Evolutionary conservation across 1,284 basidiomycete genomes (phyloP).

Genomic region (Moniliophthora roreri): DNA sequence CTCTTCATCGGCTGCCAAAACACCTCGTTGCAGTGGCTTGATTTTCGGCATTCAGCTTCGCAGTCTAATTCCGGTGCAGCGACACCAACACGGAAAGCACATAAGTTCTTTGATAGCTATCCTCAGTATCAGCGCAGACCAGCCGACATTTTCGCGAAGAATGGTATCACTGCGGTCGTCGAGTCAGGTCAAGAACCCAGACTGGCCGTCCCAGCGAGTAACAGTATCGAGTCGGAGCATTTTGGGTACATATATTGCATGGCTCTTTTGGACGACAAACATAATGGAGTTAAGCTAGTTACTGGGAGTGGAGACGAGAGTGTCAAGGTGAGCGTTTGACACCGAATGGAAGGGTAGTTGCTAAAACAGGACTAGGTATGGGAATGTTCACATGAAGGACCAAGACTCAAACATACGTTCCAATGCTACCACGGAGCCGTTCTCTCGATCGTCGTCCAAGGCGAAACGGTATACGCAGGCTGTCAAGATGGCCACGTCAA

Average conservation of each 20-base stretch:
- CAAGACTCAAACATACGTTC: conserved; percentile 58
- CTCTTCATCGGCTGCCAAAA: conserved; percentile 91
- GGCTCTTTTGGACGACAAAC: conserved; percentile 47
- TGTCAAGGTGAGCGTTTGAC: conserved; percentile 61
- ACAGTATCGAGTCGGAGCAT: conserved; percentile 86
- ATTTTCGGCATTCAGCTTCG: conserved; percentile 40
- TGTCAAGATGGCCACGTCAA: conserved; percentile 93
- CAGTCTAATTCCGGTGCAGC: conserved; percentile 40
- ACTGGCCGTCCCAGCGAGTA: conserved; percentile 61
- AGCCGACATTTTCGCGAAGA: conserved; percentile 62
- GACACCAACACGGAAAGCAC: conserved; percentile 55
- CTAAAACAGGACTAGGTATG: conserved; percentile 56
- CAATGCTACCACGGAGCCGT: conserved; percentile 70
- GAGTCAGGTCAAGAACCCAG: conserved; percentile 27
- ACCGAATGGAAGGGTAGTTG: background rate
- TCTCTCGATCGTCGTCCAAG: conserved; percentile 74
- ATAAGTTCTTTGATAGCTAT: conserved; percentile 84
- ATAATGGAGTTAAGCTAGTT: conserved; percentile 56
- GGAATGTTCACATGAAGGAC: conserved; percentile 54
- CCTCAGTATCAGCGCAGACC: conserved; percentile 66
- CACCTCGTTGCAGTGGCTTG: conserved; percentile 85
- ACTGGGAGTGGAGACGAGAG: conserved; percentile 90
- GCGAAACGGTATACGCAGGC: conserved; percentile 87
- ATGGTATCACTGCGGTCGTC: conserved; percentile 28
- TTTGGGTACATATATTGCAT: conserved; percentile 95